Percentiles rank a stretch among this genome's conserved stretches.
Conservation (phyloP, 306 rosid species). For the Neltuma alba region DNA sequence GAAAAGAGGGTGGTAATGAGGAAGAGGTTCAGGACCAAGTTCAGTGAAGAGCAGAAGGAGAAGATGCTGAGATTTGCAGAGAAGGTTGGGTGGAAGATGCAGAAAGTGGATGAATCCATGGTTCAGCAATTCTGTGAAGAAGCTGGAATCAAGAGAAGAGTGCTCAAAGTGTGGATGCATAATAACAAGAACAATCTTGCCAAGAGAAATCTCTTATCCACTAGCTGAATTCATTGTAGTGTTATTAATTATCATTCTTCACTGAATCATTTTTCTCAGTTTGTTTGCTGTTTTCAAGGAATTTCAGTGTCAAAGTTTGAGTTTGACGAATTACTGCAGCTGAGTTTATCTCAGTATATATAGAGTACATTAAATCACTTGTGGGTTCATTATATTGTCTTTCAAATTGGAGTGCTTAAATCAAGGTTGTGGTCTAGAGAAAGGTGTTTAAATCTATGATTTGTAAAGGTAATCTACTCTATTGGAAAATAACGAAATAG, state of each 20-base stretch:
- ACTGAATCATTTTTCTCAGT: neutral
- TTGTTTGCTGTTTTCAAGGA: neutral
- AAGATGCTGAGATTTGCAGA: constrained; percentile 61
- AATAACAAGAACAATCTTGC: constrained; percentile 60
- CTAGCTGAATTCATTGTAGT: neutral
- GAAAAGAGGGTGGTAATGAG: constrained; percentile 23
- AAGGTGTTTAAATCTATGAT: neutral
- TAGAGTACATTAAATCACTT: neutral
- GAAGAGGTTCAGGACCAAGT: constrained; percentile 67
- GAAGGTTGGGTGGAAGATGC: constrained; percentile 61
- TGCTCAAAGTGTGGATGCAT: constrained; percentile 77
- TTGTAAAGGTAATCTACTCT: neutral
- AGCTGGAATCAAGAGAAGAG: constrained; percentile 58
- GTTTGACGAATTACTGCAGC: neutral
- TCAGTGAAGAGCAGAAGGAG: constrained; percentile 67
- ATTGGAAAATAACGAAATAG: neutral
- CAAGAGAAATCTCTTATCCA: constrained; percentile 30
- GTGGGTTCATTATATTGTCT: neutral
- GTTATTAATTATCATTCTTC: neutral
- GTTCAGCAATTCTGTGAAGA: constrained; percentile 59
- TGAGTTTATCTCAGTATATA: neutral
- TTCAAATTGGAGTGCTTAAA: neutral
- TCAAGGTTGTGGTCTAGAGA: too few species aligned
- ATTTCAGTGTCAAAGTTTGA: neutral
- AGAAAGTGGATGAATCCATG: constrained; percentile 50